phyloP scores from a whole-genome alignment of 2,329 filamentous ascomycete genomes.

The Macroventuria anomochaeta region DNA sequence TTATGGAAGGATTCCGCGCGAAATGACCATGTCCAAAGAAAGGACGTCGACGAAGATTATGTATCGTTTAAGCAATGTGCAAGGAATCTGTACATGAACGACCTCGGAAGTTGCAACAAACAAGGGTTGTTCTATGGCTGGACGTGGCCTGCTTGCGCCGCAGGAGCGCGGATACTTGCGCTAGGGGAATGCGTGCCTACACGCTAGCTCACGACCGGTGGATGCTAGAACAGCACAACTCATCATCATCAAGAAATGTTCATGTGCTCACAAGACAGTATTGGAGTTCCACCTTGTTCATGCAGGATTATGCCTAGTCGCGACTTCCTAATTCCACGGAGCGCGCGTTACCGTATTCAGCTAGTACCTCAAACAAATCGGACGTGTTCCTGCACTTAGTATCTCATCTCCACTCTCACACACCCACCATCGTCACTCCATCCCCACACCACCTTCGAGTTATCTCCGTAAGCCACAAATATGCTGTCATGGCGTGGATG shows the following conservation, averaged over 20 bases:
- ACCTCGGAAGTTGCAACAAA: constrained; percentile 8
- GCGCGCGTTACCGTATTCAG: background rate
- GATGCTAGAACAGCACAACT: constrained; percentile 7
- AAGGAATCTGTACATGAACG: constrained; percentile 1
- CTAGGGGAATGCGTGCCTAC: constrained; percentile 8
- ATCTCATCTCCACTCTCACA: constrained; percentile 14
- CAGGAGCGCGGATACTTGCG: constrained; percentile 8
- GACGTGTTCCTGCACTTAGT: constrained; percentile 17
- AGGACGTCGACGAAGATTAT: constrained; percentile 5
- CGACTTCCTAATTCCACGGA: background rate
- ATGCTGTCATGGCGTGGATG: constrained; percentile 14
- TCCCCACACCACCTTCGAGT: constrained; percentile 17
- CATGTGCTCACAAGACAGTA: constrained; percentile 6
- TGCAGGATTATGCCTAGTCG: constrained; percentile 13
- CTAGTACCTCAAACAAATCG: background rate
- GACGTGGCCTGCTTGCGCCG: constrained; percentile 1
- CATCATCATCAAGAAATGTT: background rate
- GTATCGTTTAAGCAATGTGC: background rate
- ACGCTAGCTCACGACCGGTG: constrained; percentile 1
- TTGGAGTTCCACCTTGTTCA: background rate
- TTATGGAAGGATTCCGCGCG: background rate
- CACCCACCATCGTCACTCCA: constrained; percentile 9
- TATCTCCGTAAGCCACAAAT: constrained; percentile 14
- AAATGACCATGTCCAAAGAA: constrained; percentile 11
- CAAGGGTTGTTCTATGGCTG: constrained; percentile 4